Base-by-base conservation (phyloP, 768 basidiomycete species). In the Clitopilus passeckerianus region DNA sequence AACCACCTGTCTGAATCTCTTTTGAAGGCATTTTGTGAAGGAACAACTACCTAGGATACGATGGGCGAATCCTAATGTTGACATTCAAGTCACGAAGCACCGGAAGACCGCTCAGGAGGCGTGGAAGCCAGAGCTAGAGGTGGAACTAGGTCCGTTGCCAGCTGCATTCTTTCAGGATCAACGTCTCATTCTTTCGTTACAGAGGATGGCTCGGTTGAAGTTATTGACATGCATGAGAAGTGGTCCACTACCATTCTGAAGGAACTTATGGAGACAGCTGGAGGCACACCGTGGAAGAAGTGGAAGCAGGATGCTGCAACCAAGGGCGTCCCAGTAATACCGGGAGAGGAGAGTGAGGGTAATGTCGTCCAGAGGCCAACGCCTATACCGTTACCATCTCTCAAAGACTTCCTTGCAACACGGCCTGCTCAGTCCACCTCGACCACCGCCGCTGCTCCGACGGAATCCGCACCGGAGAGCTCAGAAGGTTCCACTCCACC, bases 31-130 rank as follows among this genome's bases (percentile, higher is more conserved):
- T 75, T 93, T 93, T 63, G 79, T 89, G 37, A 90, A 89, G 67
- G 85, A 93, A 41, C 80, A 89, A n/a, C 73, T 93, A 0, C 89
- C 89, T 0, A 79, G 89, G 30, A 89, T 93, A 76, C 86, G 84
- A 10, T 91, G 83, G 70, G 86, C 84, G 1, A 93, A 93, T 65
- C 90, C 91, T 0, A 69, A 76, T 7, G 65, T 93, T 23, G 75
- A 81, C 30, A 85, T 93, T 34, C 72, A 80, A 33, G 81, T 91
- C 0, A 77, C 80, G 62, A 85, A 78, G 60, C 71, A 78, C 46
- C 74, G 71, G 33, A 90, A 89, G 71, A 73, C 77, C 9, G 70
- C 72, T 57, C 71, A 80, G 18, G 86, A 87, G 16, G 67, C 64
- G 0, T 90, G 84, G 87, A 75, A 74, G 57, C 84, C 90, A 0